Evolutionary conservation across 805 yeast species (phyloP), one percentile per base, ranked within the genome.

Genomic region (Suhomyces sp.): DNA sequence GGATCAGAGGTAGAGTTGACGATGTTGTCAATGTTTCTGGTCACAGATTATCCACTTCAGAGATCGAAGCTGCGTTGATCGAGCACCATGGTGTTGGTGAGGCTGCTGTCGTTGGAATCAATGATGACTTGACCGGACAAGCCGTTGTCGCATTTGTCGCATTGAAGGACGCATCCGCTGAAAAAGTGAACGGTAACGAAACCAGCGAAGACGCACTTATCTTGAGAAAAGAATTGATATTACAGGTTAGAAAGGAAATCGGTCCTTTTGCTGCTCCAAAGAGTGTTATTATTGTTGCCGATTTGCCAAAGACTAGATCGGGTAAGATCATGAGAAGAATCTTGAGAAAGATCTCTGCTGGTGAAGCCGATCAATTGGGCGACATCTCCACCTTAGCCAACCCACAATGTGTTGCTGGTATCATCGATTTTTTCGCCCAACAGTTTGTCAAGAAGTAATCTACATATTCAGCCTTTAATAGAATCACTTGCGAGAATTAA

Each of bases 261-360:
- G 94, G 94, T 29, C 93, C 94, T 51, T 87, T 87, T 72, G 94
- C 94, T 37, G 90, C 93, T 43, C 94, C 94, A 58, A 87, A 87
- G 72, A 69, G 83, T 45, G 85, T 87, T 55, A 76, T 87, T 44
- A 69, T 87, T 50, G 93, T 87, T 48, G 81, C 80, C 61, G 94
- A 87, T 67, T 81, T 87, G 68, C 94, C 94, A 64, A 87, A 87
- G 79, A 87, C 94, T 10, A 83, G 94, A 76, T 85, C 91, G 4
- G 94, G 94, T 65, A 87, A 87, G 75, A 87, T 87, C 60, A 87
- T 87, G 94, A 84, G 94, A 81, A 81, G 94, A 75, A 86, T 87
- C 64, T 78, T 87, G 69, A 82, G 94, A 74, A 87, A 87, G 75
- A 77, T 87, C 54, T 74, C 85, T 47, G 85, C 90, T 46, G 78